These are phyloP conservation scores for Podila epicladia DNA, from an alignment of 192 early-diverging fungal genomes.

Conservation along the genomic window DNA sequence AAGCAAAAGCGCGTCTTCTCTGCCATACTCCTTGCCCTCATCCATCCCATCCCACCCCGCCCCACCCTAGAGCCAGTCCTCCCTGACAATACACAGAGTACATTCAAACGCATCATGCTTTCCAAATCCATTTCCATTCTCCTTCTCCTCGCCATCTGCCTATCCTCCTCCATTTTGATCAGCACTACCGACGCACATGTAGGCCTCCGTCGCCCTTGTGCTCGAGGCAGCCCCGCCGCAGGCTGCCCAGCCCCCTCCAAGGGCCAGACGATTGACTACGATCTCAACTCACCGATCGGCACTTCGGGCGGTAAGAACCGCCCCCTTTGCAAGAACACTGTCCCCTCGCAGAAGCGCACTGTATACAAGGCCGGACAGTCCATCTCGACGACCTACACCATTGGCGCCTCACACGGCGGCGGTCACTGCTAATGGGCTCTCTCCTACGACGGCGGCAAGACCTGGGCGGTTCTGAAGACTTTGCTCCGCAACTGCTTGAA, in stretches of 20 bases:
- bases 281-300: conserved; percentile 54
- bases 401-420: conserved; percentile 62
- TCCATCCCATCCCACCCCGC: too few species aligned
- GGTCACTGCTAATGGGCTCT: conserved; percentile 79
- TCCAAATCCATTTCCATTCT: not conserved
- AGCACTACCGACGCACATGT: conserved; percentile 53
- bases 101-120: not conserved
- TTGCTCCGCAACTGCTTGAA: conserved; percentile 55
- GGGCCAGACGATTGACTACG: conserved; percentile 53
- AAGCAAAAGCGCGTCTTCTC: too few species aligned
- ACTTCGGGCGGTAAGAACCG: conserved; percentile 9
- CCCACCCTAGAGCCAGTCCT: too few species aligned
- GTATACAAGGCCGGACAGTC: conserved; percentile 59
- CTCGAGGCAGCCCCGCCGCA: conserved; percentile 41
- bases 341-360: conserved; percentile 36
- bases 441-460: conserved; percentile 67
- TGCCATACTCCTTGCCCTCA: too few species aligned
- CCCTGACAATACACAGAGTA: too few species aligned
- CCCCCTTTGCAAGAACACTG: conserved; percentile 57
- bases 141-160: too few species aligned
- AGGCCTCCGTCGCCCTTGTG: conserved; percentile 52
- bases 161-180: conserved; percentile 10
- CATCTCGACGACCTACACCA: conserved; percentile 59
- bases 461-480: conserved; percentile 70
- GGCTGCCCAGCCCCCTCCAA: conserved; percentile 51